Conservation (phyloP, 306 rosid species). For the Cucumis cinereus region DNA sequence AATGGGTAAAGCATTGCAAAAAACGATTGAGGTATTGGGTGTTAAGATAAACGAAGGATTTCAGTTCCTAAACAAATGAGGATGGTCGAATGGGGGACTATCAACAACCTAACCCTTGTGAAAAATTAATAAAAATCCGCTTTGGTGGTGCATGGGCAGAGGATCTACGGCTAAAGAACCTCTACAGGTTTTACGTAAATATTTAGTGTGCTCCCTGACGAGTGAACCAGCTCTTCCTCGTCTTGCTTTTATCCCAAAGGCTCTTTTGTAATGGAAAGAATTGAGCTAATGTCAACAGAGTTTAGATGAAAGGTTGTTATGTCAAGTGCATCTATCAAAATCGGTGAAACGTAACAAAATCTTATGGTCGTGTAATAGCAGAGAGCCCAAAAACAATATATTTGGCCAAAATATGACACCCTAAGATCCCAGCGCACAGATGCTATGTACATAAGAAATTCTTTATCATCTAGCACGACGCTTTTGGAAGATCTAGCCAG, state of each 20-base stretch:
- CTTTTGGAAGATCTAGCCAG: not conserved
- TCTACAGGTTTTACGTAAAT: too few species aligned
- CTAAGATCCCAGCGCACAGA: not conserved
- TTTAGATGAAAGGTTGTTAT: too few species aligned
- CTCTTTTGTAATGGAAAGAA: too few species aligned
- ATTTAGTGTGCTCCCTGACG: too few species aligned
- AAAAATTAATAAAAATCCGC: not conserved
- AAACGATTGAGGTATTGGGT: not conserved
- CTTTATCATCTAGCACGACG: not conserved
- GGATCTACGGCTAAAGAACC: too few species aligned
- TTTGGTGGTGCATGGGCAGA: too few species aligned
- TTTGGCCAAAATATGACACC: not conserved
- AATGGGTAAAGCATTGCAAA: not conserved
- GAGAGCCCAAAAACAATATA: too few species aligned
- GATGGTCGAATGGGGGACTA: not conserved
- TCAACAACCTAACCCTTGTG: not conserved
- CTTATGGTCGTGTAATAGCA: not conserved
- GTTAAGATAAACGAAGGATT: not conserved
- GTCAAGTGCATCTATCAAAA: too few species aligned
- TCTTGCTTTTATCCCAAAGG: too few species aligned
- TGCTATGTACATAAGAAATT: not conserved
- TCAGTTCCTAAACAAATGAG: not conserved
- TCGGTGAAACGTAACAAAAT: not conserved
- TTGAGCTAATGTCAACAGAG: too few species aligned
- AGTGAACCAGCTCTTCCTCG: too few species aligned